Evolutionary conservation across 331 rosid genomes (phyloP), one percentile per base, ranked within the genome.

Genomic region (Malus hybrid): DNA sequence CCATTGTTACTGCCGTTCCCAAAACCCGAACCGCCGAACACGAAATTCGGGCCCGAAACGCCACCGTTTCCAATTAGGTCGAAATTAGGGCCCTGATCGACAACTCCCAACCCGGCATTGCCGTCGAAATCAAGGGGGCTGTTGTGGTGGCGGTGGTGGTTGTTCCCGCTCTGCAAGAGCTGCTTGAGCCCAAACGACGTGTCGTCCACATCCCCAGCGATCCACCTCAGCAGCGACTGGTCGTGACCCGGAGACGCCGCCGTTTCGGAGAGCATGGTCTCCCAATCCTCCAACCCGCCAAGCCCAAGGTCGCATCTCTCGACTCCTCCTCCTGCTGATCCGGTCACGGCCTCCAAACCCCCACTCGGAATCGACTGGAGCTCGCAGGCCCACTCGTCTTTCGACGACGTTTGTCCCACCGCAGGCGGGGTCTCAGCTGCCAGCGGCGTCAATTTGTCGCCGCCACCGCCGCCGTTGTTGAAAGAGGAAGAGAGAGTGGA

Each of bases 141-240:
- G 29, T 9, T 56, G 64, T 50, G 56, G 59, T 57, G 62, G 63
- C 9, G 70, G 34, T 39, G 12, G 48, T 10, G 33, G 33, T 34
- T 20, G 42, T 70, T 73, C 36, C 82, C 82, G 27, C 65, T 44
- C 61, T 80, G 84, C 80, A 80, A 48, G 5, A 83, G 80, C 65
- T 67, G 76, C 4, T 84, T 84, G 24, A 80, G 62, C 44, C 80
- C 78, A 19, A 81, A 64, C 31, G 76, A 70, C 48, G 81, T 59
- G 79, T 81, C 81, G 42, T 84, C 87, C 18, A 70, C 80, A 22
- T 84, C 87, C 6, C 85, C 85, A 9, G 82, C 52, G 85, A 84
- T 80, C 85, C 84, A 84, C 36, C 87, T 73, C 18, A 84, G 78
- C 39, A 84, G 76, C 19, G 87, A 80, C 67, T 80, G 85, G 76